Percentiles rank a stretch among this genome's conserved stretches.
Conservation (phyloP, 2,329 filamentous ascomycete species). For the Sarocladium strictum region DNA sequence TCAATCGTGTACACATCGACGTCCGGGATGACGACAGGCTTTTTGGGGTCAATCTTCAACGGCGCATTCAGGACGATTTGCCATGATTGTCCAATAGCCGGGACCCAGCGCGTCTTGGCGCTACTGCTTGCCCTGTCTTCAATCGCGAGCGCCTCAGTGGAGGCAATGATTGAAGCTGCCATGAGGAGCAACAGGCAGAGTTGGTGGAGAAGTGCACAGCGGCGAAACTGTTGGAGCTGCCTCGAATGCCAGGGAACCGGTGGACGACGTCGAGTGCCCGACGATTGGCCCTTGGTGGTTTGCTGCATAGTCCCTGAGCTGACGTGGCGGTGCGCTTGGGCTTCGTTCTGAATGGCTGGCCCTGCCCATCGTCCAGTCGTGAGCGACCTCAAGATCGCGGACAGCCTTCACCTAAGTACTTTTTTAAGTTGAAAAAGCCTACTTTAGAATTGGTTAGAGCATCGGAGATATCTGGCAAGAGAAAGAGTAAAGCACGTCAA, state of each 20-base stretch:
- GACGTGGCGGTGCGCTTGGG: too few species aligned
- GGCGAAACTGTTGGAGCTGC: too few species aligned
- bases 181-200: background rate
- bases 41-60: slow-evolving; percentile 28
- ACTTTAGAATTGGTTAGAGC: too few species aligned
- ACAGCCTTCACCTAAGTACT: too few species aligned
- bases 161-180: background rate
- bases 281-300: background rate
- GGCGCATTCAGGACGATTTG: slow-evolving; percentile 51
- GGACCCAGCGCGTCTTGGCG: slow-evolving; percentile 38
- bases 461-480: too few species aligned
- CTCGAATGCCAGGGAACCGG: background rate
- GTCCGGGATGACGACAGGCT: slow-evolving; percentile 36
- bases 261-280: background rate
- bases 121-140: background rate
- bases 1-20: slow-evolving; percentile 43
- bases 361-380: too few species aligned
- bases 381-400: too few species aligned
- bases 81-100: slow-evolving; percentile 47
- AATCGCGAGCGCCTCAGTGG: background rate
- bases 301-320: background rate
- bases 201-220: background rate
- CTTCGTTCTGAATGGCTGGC: too few species aligned
- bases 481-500: too few species aligned
- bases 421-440: too few species aligned